Evolutionary conservation across 2,329 filamentous ascomycete genomes (phyloP).

Genomic region (Sporothrix schenckii): DNA sequence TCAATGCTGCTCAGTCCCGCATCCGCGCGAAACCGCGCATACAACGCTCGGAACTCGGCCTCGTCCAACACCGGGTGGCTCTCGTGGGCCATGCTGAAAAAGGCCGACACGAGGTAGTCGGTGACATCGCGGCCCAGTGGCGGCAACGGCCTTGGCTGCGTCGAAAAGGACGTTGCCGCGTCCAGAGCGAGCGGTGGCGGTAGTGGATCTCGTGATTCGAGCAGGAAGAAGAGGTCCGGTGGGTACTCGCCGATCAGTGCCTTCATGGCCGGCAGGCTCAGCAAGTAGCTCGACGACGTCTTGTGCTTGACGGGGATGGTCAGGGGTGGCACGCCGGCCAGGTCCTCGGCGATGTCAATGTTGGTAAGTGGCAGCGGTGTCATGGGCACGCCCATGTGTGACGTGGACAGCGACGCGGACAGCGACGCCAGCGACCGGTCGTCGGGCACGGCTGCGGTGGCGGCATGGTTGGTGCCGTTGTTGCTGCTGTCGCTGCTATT

Average conservation of each 20-base stretch:
- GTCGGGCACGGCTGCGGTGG: not conserved
- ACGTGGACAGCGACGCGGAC: constrained; percentile 7
- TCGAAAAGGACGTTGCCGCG: not conserved
- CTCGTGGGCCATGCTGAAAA: constrained; percentile 39
- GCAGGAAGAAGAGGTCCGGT: constrained; percentile 39
- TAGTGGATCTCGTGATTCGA: constrained; percentile 39
- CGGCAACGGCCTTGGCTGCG: not conserved
- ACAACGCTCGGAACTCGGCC: constrained; percentile 38
- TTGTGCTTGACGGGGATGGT: constrained; percentile 41
- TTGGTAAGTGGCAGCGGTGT: not conserved
- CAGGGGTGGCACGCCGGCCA: constrained; percentile 37
- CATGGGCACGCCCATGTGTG: constrained; percentile 11
- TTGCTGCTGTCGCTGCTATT: too few species aligned
- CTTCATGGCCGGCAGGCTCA: constrained; percentile 40
- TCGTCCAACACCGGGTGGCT: constrained; percentile 41
- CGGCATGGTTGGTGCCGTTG: not conserved
- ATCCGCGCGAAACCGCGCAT: constrained; percentile 37
- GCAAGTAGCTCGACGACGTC: constrained; percentile 41
- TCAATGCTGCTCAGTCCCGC: constrained; percentile 35
- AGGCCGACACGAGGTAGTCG: constrained; percentile 38
- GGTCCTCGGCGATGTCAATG: not conserved
- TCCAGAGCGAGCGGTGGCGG: constrained; percentile 37
- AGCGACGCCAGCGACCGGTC: constrained; percentile 18
- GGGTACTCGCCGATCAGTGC: constrained; percentile 42
- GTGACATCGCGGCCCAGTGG: constrained; percentile 36